Conservation (phyloP, 257 asterid genomes). For the Pogostemon cablin region DNA sequence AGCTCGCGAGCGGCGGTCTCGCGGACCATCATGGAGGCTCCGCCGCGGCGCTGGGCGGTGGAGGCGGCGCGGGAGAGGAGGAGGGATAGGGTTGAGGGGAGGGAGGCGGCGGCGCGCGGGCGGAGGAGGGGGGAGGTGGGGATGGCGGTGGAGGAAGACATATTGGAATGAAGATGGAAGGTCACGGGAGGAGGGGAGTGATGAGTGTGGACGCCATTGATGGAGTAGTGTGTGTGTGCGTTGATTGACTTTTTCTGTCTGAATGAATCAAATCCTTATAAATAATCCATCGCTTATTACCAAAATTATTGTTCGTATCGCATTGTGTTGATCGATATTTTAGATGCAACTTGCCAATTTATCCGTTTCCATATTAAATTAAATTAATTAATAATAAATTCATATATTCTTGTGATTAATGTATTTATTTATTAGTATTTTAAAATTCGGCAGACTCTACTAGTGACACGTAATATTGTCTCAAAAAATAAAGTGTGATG, state of each 20-base stretch:
- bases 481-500: too few relatives aligned
- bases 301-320: neutral
- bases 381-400: too few relatives aligned
- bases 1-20: slow-evolving; percentile 97
- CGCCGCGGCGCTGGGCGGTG: slow-evolving; percentile 66
- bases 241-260: slow-evolving; percentile 32
- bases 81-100: slow-evolving; percentile 58
- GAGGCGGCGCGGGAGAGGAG: slow-evolving; percentile 77
- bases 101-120: slow-evolving; percentile 40
- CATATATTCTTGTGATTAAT: too few relatives aligned
- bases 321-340: neutral
- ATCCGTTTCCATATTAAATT: too few relatives aligned
- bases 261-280: neutral
- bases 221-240: slow-evolving; percentile 17
- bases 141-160: slow-evolving; percentile 42
- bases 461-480: too few relatives aligned
- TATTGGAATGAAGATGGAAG: neutral
- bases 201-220: slow-evolving; percentile 35
- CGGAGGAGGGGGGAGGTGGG: slow-evolving; percentile 72
- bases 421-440: too few relatives aligned
- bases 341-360: too few relatives aligned
- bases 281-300: too few relatives aligned
- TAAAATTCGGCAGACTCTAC: too few relatives aligned
- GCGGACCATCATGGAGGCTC: slow-evolving; percentile 78
- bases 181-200: slow-evolving; percentile 20